phyloP scores from a whole-genome alignment of 305 asterid genomes.

The Fraxinus albicans region DNA sequence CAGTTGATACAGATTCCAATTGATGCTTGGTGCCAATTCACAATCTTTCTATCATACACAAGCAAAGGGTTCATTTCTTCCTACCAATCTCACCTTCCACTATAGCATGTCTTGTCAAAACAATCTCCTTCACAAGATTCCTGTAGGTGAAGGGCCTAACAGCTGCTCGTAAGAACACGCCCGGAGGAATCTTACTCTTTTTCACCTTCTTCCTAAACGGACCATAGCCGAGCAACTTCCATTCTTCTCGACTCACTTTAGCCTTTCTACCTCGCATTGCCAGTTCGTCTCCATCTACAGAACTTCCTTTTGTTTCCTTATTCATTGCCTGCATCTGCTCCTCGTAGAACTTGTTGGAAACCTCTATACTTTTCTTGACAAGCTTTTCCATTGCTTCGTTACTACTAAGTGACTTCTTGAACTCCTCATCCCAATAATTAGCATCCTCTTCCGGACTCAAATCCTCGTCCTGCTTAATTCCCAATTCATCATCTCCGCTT shows the following conservation, averaged over 20 bases:
- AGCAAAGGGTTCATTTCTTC: constrained; percentile 35
- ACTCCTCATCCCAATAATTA: constrained; percentile 77
- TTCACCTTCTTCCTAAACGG: constrained; percentile 62
- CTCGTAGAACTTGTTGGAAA: constrained; percentile 42
- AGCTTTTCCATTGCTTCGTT: constrained; percentile 83
- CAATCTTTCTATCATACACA: background rate
- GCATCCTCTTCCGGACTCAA: constrained; percentile 53
- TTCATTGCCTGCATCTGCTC: constrained; percentile 34
- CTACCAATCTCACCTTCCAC: constrained; percentile 74
- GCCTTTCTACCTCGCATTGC: constrained; percentile 67
- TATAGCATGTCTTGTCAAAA: constrained; percentile 73
- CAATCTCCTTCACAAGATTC: constrained; percentile 88
- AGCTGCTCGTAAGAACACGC: constrained; percentile 72
- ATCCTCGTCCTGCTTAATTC: constrained; percentile 46
- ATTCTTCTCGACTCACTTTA: constrained; percentile 61
- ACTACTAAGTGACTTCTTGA: constrained; percentile 72
- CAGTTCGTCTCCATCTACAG: constrained; percentile 56
- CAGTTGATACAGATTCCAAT: background rate
- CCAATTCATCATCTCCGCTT: constrained; percentile 51
- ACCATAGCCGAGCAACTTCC: constrained; percentile 70
- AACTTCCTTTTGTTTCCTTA: constrained; percentile 13
- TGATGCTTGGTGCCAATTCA: background rate
- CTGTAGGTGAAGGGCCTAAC: constrained; percentile 84
- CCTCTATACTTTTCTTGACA: constrained; percentile 53
- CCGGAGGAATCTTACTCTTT: constrained; percentile 76